These are phyloP conservation scores for Thelephora ganbajun DNA, from an alignment of 768 basidiomycete genomes.

Conservation along the genomic window DNA sequence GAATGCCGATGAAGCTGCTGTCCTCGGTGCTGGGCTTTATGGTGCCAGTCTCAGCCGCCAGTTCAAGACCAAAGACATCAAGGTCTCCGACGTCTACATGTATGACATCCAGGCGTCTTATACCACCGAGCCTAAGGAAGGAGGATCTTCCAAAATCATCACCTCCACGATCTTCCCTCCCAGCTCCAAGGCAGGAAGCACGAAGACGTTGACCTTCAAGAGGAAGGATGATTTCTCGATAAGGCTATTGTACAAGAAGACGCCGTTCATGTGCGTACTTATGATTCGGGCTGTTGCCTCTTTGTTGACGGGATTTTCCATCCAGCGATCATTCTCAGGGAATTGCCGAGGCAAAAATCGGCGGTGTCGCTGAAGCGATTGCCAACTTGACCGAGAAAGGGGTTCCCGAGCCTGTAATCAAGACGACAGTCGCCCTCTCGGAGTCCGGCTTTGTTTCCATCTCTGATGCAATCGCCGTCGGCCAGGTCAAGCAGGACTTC, in stretches of 20 bases:
- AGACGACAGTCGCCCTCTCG: conserved; percentile 70
- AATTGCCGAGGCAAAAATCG: conserved; percentile 60
- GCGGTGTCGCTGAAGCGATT: conserved; percentile 62
- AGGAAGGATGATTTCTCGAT: conserved; percentile 74
- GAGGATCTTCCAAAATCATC: too few relatives aligned
- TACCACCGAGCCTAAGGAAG: too few relatives aligned
- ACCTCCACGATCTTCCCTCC: too few relatives aligned
- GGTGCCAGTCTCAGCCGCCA: conserved; percentile 80
- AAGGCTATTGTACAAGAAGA: conserved; percentile 60
- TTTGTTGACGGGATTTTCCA: background rate
- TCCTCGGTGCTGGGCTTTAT: conserved; percentile 84
- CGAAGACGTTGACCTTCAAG: too few relatives aligned
- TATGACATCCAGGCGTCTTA: too few relatives aligned
- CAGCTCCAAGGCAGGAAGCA: too few relatives aligned
- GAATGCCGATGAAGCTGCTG: conserved; percentile 93
- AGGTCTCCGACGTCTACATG: conserved; percentile 61
- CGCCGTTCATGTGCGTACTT: conserved; percentile 21
- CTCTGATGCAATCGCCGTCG: conserved; percentile 64
- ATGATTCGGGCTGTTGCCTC: background rate
- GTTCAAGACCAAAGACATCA: conserved; percentile 93
- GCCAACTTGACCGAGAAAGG: conserved; percentile 75
- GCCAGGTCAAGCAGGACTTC: conserved; percentile 72
- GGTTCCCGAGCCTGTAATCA: conserved; percentile 71
- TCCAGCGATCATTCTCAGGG: conserved; percentile 57
- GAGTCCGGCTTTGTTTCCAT: conserved; percentile 81